Base-by-base conservation (phyloP, 768 basidiomycete genomes). In the Rhodocollybia butyracea region DNA sequence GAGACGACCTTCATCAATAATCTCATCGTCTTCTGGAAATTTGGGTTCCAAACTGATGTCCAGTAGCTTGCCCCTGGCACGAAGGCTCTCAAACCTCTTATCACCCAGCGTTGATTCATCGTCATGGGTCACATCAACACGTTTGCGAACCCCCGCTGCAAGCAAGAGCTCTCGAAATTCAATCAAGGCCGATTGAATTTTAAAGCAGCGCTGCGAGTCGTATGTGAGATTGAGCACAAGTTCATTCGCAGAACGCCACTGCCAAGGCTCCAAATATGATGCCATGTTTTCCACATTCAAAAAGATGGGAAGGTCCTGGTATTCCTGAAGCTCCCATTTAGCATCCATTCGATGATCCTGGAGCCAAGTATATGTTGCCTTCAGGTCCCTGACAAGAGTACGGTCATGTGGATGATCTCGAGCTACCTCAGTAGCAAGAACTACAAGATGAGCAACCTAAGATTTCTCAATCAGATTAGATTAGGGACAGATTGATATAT, bases 281-380 rank as follows among this genome's bases (percentile, higher is more conserved):
- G 59, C 55, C 1, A 76, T 70, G 55, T 78, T 66, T 32, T 75
- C 65, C 36, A 81, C 73, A 43, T 82, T 82, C 54, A 82, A 69
- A 64, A 80, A 81, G 2, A 80, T 57, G 1, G 55, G 57, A 21
- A 67, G 59, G 13, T 64, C 41, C 34, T 64, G 59, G 32, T 61
- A 59, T 5, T 58, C 31, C 24, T 66, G 50, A 3, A 71, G 56
- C 7, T 47, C 30, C 11, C 59, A 42, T 11, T 53, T 61, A 17
- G 61, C 63, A 3, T 66, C 59, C 2, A 58, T 57, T 26, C 66
- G 64, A 48, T 61, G 60, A 10, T 68, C 60, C 21, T 73, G 64
- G 12, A 82, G 67, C 69, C 76, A 80, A 10, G 61, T 41, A 63
- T 81, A 81, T 6, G 80, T 80, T 32, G 65, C 63, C 46, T 63